These are phyloP conservation scores for Cephalotrichum gorgonifer DNA, from an alignment of 2,329 filamentous ascomycete genomes.

Conservation along the genomic window DNA sequence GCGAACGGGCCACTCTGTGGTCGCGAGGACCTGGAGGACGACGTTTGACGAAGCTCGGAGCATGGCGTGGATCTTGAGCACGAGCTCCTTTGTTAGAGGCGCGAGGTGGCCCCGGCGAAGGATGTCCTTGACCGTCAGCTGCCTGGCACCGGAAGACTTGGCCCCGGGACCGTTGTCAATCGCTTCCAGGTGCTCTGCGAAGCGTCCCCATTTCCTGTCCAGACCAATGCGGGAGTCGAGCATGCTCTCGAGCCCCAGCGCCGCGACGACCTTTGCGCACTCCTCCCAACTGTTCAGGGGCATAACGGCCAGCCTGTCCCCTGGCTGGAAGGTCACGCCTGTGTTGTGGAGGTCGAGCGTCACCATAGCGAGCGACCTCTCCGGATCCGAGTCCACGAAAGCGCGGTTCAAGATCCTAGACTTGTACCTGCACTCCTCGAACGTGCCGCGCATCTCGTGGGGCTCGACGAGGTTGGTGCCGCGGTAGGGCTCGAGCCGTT, in stretches of 20 bases:
- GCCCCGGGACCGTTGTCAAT: conserved; percentile 16
- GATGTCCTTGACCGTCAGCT: conserved; percentile 35
- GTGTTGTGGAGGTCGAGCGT: conserved; percentile 42
- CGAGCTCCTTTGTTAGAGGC: conserved; percentile 39
- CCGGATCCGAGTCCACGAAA: conserved; percentile 33
- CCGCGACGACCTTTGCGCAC: conserved; percentile 41
- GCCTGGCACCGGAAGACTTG: conserved; percentile 9
- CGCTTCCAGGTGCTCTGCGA: conserved; percentile 32
- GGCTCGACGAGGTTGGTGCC: conserved; percentile 36
- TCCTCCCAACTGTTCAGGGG: conserved; percentile 44
- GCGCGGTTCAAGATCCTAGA: conserved; percentile 32
- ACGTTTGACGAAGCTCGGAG: conserved; percentile 38
- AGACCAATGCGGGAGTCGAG: conserved; percentile 30
- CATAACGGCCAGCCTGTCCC: conserved; percentile 43
- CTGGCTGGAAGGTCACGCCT: conserved; percentile 41
- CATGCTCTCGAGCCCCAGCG: conserved; percentile 35
- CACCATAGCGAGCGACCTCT: conserved; percentile 35
- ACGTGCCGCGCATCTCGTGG: conserved; percentile 42
- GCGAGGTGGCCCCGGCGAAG: conserved; percentile 40
- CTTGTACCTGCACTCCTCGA: conserved; percentile 42
- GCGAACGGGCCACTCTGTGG: conserved; percentile 39
- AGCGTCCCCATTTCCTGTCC: conserved; percentile 32
- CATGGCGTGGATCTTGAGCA: conserved; percentile 35
- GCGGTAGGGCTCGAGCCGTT: conserved; percentile 37
- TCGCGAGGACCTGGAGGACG: conserved; percentile 35